These are phyloP conservation scores for Stemphylium lycopersici DNA, from an alignment of 2,329 filamentous ascomycete species.

Conservation along the genomic window DNA sequence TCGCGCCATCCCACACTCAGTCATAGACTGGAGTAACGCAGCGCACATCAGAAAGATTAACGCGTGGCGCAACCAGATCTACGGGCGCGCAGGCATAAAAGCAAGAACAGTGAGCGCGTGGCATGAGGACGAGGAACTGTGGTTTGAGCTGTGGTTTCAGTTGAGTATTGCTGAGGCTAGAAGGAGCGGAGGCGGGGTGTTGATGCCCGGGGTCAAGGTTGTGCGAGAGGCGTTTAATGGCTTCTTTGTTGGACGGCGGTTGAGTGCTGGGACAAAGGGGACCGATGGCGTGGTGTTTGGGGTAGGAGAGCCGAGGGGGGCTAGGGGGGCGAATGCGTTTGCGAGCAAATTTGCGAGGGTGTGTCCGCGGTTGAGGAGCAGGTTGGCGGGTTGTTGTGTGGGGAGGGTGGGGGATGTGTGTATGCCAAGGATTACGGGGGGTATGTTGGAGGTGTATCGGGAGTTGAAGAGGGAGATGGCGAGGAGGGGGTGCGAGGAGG, in stretches of 20 bases:
- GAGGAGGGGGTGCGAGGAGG: constrained; percentile 1
- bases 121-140: constrained; percentile 25
- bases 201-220: constrained; percentile 6
- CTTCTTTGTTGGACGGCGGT: constrained; percentile 17
- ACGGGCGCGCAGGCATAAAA: constrained; percentile 27
- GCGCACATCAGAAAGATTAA: constrained; percentile 31
- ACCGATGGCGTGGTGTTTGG: too few relatives aligned
- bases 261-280: neutral
- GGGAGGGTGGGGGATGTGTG: constrained; percentile 17
- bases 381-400: constrained; percentile 1
- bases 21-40: constrained; percentile 27
- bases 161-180: constrained; percentile 20
- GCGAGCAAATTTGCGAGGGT: constrained; percentile 25
- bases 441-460: constrained; percentile 16
- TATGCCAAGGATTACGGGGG: constrained; percentile 13
- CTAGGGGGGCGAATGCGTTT: constrained; percentile 14
- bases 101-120: constrained; percentile 20
- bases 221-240: constrained; percentile 24
- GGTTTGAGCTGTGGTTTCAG: constrained; percentile 27
- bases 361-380: constrained; percentile 1
- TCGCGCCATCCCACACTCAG: constrained; percentile 19
- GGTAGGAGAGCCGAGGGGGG: too few relatives aligned
- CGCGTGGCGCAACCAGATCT: constrained; percentile 32
- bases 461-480: constrained; percentile 7
- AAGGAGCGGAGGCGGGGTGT: constrained; percentile 5